Base-by-base conservation (phyloP, 768 basidiomycete species). In the Gloeostereum incarnatum region DNA sequence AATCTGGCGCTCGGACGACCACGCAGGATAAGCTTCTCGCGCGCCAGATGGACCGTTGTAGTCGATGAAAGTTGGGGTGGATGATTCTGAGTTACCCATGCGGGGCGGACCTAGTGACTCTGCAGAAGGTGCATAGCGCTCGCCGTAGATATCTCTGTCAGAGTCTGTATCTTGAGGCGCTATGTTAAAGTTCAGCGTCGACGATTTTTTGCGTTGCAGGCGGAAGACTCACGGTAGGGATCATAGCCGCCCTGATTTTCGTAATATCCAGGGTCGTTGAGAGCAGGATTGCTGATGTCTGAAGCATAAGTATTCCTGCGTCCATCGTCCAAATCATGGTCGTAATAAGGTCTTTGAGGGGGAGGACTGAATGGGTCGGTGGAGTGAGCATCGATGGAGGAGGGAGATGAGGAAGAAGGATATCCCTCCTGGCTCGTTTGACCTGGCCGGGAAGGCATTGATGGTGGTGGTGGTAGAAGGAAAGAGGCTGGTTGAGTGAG, bases 1-100 rank as follows among this genome's bases (percentile, higher is more conserved):
- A 44, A 97, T 96, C 48, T 86, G 80, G 10, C 87, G 81, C 36
- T 98, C 96, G 27, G 78, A 60, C 7, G 78, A 80, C 96, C 96
- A 99, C 1, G 94, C 91, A 0, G 94, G 87, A 54, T 97, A 97
- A 26, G 90, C 78, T 49, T 97, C 92, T 33, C 79, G 75, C 4
- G 55, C 72, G 38, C 75, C 75, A 21, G 66, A 60, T 3, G 71
- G 58, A 9, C 67, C 65, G n/a, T n/a, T n/a, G 43, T 78, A 76
- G 39, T 89, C 86, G 44, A 70, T 64, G 49, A 78, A 84, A 0
- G 82, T 78, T 0, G 85, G 80, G 20, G 82, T 84, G 16, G 80
- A 79, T 7, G 81, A 71, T 24, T 87, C 81, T 1, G 81, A 78
- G 21, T 69, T 68, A 21, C 69, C 74, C 55, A 71, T 61, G 29